These are phyloP conservation scores for Claviceps fusiformis DNA, from an alignment of 2,329 filamentous ascomycete genomes.

Conservation along the genomic window DNA sequence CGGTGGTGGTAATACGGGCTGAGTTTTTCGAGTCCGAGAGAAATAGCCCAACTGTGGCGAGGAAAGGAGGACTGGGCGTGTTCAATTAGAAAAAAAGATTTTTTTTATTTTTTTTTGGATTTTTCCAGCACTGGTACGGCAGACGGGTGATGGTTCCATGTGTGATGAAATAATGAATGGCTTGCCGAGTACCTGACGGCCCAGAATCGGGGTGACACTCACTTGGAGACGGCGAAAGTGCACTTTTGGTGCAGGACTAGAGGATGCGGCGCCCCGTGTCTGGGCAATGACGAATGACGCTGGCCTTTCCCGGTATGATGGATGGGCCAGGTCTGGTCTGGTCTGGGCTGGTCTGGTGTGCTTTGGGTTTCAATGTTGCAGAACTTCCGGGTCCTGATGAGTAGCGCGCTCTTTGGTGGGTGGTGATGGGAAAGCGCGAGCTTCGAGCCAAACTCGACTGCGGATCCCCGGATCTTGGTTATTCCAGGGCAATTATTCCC, in stretches of 20 bases:
- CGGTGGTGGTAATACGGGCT: not conserved
- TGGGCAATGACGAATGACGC: not conserved
- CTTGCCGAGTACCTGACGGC: not conserved
- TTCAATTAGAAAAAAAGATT: not conserved
- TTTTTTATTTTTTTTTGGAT: no score
- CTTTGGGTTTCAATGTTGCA: not conserved
- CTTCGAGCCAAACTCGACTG: constrained; percentile 3
- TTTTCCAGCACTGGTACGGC: not conserved
- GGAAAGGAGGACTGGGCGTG: not conserved
- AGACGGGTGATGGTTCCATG: not conserved
- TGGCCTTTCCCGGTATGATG: not conserved
- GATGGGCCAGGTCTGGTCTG: no score
- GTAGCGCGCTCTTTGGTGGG: not conserved
- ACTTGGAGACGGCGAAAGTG: not conserved
- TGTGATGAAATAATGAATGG: not conserved
- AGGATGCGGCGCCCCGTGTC: not conserved
- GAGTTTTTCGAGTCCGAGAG: not conserved
- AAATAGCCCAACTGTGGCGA: not conserved
- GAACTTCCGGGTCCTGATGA: not conserved
- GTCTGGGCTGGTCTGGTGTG: not conserved
- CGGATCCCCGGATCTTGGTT: constrained; percentile 12
- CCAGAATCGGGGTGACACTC: not conserved
- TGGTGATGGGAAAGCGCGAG: not conserved
- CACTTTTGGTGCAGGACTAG: no score
- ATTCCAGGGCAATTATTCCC: constrained; percentile 3